These are phyloP conservation scores for Leptographium radiaticola DNA, from an alignment of 2,329 filamentous ascomycete genomes.

Conservation along the genomic window DNA sequence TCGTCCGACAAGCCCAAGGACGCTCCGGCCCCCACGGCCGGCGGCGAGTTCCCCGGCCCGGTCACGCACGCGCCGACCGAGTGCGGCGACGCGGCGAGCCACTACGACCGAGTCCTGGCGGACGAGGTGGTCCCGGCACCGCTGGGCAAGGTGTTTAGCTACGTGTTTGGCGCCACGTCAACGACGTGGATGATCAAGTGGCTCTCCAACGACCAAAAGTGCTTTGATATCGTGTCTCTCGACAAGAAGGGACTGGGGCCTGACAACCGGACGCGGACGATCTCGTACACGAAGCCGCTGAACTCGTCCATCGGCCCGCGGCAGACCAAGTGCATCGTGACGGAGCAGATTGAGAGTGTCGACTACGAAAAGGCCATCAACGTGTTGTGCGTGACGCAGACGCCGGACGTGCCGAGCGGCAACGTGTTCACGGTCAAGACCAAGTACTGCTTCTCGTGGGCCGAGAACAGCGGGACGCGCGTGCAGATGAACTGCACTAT, in stretches of 20 bases:
- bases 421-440: constrained; percentile 89
- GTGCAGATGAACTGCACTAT: constrained; percentile 80
- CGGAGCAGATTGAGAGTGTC: constrained; percentile 68
- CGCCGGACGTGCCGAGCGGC: constrained; percentile 87
- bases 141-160: constrained; percentile 77
- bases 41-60: constrained; percentile 70
- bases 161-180: constrained; percentile 76
- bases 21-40: constrained; percentile 23
- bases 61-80: constrained; percentile 70
- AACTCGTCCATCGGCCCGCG: constrained; percentile 74
- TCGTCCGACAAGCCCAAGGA: constrained; percentile 37
- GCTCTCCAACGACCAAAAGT: constrained; percentile 78
- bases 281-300: constrained; percentile 85
- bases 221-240: constrained; percentile 72
- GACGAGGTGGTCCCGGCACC: constrained; percentile 82
- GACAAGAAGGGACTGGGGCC: constrained; percentile 67
- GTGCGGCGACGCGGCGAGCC: constrained; percentile 63
- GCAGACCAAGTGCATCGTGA: constrained; percentile 88
- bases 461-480: constrained; percentile 70
- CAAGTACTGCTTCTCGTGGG: constrained; percentile 90
- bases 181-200: constrained; percentile 75
- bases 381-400: constrained; percentile 73
- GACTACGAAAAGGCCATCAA: constrained; percentile 81
- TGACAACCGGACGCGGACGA: constrained; percentile 63
- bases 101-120: constrained; percentile 74